These are phyloP conservation scores for Collybia nuda DNA, from an alignment of 768 basidiomycete species.

Conservation along the genomic window DNA sequence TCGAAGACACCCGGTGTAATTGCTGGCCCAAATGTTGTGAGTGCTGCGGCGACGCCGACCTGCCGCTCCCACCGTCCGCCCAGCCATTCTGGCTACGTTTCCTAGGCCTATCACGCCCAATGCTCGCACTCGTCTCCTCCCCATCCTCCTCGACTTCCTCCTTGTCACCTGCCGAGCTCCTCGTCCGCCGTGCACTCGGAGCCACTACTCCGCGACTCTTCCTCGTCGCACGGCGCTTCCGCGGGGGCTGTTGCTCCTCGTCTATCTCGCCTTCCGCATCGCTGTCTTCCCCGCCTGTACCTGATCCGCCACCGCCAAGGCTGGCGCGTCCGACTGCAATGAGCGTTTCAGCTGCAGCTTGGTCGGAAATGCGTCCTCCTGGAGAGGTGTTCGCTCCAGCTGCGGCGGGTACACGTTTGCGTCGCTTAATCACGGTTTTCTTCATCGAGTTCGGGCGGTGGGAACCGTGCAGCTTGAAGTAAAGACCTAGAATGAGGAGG, in stretches of 20 bases:
- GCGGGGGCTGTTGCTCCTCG: constrained; percentile 54
- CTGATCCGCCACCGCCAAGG: constrained; percentile 29
- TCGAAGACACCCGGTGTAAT: constrained; percentile 13
- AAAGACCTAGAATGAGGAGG: constrained; percentile 64
- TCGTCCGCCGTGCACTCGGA: constrained; percentile 37
- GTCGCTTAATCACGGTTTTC: constrained; percentile 97
- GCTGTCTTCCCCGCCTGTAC: constrained; percentile 43
- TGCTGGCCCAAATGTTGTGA: constrained; percentile 12
- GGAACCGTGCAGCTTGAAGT: constrained; percentile 97
- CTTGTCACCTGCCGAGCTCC: constrained; percentile 12
- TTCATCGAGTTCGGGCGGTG: constrained; percentile 99
- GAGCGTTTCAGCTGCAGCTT: constrained; percentile 86
- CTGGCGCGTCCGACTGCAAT: constrained; percentile 72
- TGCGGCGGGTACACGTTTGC: constrained; percentile 96
- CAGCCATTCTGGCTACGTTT: constrained; percentile 16
- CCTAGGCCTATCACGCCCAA: constrained; percentile 10
- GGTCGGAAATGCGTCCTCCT: constrained; percentile 61
- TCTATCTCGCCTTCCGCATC: constrained; percentile 36
- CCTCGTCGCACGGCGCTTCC: constrained; percentile 45
- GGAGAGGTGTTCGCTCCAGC: constrained; percentile 33
- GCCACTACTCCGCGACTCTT: constrained; percentile 30
- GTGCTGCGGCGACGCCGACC: constrained; percentile 2
- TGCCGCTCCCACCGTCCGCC: constrained; percentile 11
- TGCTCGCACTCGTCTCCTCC: constrained; percentile 13
- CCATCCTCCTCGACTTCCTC: constrained; percentile 8